Percentiles rank a stretch among this genome's conserved stretches.
phyloP scores from a whole-genome alignment of 148 eudicot genomes.

The Beta vulgaris region DNA sequence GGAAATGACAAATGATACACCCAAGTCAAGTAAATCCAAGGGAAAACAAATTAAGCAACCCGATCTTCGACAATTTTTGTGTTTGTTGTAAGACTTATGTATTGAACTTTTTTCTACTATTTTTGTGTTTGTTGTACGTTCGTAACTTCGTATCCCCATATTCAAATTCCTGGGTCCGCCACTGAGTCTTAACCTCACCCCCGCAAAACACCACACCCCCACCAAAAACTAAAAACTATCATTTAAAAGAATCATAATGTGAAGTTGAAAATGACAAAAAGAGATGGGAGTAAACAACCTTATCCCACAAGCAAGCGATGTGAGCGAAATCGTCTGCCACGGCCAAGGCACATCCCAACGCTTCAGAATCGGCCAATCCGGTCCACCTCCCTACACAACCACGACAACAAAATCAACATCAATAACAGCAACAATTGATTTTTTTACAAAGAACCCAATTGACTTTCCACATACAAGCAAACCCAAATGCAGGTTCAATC shows the following conservation, averaged over 20 bases:
- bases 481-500: background rate
- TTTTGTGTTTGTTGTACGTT: too few relatives aligned
- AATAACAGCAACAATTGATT: slow-evolving; percentile 1
- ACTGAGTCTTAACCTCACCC: background rate
- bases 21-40: too few relatives aligned
- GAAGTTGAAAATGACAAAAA: background rate
- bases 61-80: too few relatives aligned
- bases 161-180: too few relatives aligned
- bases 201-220: background rate
- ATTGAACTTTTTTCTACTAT: too few relatives aligned
- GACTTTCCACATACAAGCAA: background rate
- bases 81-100: too few relatives aligned
- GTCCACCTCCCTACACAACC: slow-evolving; percentile 21
- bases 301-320: slow-evolving; percentile 93
- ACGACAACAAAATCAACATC: too few relatives aligned
- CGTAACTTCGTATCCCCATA: too few relatives aligned
- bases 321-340: slow-evolving; percentile 88
- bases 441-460: background rate
- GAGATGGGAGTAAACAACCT: slow-evolving; percentile 42
- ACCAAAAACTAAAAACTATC: background rate
- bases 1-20: too few relatives aligned
- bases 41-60: too few relatives aligned
- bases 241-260: background rate
- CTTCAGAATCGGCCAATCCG: slow-evolving; percentile 61
- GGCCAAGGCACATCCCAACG: slow-evolving; percentile 99